Conservation (phyloP, 2,329 filamentous ascomycete genomes). For the Arthrocladium fulminans region DNA sequence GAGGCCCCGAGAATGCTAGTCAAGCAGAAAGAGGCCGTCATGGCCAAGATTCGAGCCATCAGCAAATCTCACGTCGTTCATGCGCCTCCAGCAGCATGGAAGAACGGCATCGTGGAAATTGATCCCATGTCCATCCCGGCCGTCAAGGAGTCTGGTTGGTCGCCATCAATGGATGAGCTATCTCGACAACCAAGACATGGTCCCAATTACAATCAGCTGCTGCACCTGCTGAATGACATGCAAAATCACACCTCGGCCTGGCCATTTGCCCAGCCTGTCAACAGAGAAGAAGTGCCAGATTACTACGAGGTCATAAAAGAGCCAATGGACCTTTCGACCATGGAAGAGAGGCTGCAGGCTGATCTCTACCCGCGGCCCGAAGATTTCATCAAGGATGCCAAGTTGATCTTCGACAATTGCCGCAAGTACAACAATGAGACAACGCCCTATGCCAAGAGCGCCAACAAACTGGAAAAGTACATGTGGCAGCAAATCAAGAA, state of each 20-base stretch:
- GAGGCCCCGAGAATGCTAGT: constrained; percentile 87
- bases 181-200: constrained; percentile 91
- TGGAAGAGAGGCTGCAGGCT: constrained; percentile 91
- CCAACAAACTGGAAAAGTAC: constrained; percentile 84
- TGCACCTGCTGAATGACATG: constrained; percentile 86
- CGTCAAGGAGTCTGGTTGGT: constrained; percentile 90
- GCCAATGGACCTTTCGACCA: constrained; percentile 91
- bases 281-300: constrained; percentile 91
- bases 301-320: constrained; percentile 98
- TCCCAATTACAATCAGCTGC: constrained; percentile 88
- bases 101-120: constrained; percentile 62
- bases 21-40: constrained; percentile 92
- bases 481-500: constrained; percentile 92
- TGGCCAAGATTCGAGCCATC: constrained; percentile 88
- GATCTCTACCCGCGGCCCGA: constrained; percentile 87
- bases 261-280: constrained; percentile 92
- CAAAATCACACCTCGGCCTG: constrained; percentile 89
- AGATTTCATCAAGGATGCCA: constrained; percentile 83
- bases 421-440: constrained; percentile 93
- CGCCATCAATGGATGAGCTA: constrained; percentile 93
- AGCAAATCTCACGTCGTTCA: constrained; percentile 84
- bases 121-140: constrained; percentile 80
- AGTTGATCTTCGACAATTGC: constrained; percentile 88
- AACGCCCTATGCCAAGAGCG: constrained; percentile 89
- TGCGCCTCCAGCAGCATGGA: constrained; percentile 76